Percentiles rank a stretch among this genome's conserved stretches.
Evolutionary conservation across 495 filamentous ascomycete species (phyloP).

Genomic region (Copromyces sp.): DNA sequence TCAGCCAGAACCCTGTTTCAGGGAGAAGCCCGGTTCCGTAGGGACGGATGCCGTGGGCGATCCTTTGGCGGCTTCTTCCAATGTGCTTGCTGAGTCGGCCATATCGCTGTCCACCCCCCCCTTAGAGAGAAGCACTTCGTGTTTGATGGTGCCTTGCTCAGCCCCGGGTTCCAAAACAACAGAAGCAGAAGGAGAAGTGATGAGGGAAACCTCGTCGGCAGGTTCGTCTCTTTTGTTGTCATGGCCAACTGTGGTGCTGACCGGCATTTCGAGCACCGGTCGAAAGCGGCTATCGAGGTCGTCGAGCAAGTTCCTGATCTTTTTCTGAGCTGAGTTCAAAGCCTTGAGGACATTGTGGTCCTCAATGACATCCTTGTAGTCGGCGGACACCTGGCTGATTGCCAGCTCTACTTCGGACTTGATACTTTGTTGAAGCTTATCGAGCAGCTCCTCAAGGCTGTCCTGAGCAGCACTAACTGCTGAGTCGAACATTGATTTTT

Average conservation of each 20-base stretch:
- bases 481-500: constrained; percentile 35
- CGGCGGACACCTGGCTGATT: constrained; percentile 7
- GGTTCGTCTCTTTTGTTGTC: background rate
- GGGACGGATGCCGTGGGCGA: background rate
- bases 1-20: background rate
- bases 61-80: background rate
- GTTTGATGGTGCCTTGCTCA: background rate
- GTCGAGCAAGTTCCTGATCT: background rate
- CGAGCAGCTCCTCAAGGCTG: constrained; percentile 25
- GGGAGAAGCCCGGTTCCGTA: background rate
- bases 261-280: background rate
- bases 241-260: background rate
- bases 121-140: background rate
- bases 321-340: background rate
- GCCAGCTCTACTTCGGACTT: background rate
- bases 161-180: background rate
- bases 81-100: background rate
- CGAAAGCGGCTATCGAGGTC: constrained; percentile 3
- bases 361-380: constrained; percentile 32
- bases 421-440: constrained; percentile 10
- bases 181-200: background rate
- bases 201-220: background rate
- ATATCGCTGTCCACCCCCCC: background rate
- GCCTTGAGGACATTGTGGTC: constrained; percentile 9
- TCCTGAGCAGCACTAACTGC: constrained; percentile 27